Conservation (phyloP, 805 yeast genomes). For the Teunomyces barrocoloradensis region DNA sequence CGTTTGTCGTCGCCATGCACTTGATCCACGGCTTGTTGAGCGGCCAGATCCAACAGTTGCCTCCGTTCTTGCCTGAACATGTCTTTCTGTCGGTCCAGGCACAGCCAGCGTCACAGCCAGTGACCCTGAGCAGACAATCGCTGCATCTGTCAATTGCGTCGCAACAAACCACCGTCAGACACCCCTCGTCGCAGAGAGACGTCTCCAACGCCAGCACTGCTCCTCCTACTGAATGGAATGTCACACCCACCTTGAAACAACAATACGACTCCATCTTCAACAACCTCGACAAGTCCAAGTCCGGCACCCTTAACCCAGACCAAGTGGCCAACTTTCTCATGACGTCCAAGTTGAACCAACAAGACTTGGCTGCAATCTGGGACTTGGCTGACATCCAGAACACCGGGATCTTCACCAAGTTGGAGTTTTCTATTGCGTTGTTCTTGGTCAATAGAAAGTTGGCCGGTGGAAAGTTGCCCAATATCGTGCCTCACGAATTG, state of each 20-base stretch:
- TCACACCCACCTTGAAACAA: constrained; percentile 64
- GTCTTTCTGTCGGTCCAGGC: constrained; percentile 36
- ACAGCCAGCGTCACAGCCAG: constrained; percentile 8
- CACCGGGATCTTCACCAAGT: constrained; percentile 73
- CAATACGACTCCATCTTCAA: constrained; percentile 82
- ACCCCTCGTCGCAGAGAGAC: constrained; percentile 15
- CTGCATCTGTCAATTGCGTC: constrained; percentile 32
- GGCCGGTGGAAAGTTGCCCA: constrained; percentile 76
- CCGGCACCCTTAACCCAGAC: constrained; percentile 66
- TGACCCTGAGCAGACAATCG: constrained; percentile 21
- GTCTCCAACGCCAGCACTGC: constrained; percentile 13
- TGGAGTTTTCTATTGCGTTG: constrained; percentile 92
- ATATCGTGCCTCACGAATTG: constrained; percentile 67
- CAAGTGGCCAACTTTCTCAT: constrained; percentile 87
- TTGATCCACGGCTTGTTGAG: constrained; percentile 78
- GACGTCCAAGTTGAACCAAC: constrained; percentile 83
- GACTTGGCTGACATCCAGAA: constrained; percentile 89
- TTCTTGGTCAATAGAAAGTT: constrained; percentile 83
- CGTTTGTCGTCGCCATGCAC: constrained; percentile 93
- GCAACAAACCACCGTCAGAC: constrained; percentile 35
- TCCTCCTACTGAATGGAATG: constrained; percentile 55
- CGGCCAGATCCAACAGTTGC: constrained; percentile 59
- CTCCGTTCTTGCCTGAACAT: constrained; percentile 40
- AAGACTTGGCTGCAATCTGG: constrained; percentile 87
- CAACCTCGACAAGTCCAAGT: constrained; percentile 62